Conservation (phyloP, 2,329 filamentous ascomycete genomes). For the Apiospora pterosperma region DNA sequence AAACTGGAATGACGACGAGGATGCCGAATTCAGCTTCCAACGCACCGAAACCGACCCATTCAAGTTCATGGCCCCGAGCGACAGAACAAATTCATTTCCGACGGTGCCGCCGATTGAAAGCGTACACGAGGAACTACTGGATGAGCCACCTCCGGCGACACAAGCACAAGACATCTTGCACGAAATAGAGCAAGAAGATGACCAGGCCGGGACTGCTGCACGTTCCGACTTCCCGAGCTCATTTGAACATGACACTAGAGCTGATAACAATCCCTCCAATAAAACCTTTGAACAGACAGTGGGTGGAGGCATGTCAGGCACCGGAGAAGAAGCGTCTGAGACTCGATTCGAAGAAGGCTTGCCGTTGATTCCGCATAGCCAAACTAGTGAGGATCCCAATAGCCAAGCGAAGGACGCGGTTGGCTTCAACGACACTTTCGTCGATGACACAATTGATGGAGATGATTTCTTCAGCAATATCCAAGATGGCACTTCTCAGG, state of each 20-base stretch:
- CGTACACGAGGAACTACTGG: conserved; percentile 23
- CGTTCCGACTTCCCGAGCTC: conserved; percentile 31
- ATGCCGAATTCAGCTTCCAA: conserved; percentile 53
- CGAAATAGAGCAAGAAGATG: conserved; percentile 47
- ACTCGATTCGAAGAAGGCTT: conserved; percentile 68
- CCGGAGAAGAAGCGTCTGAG: conserved; percentile 41
- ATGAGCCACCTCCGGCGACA: conserved; percentile 42
- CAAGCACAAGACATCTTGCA: conserved; percentile 53
- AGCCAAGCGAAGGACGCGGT: conserved; percentile 13
- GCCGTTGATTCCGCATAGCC: conserved; percentile 50
- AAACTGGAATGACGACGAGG: conserved; percentile 51
- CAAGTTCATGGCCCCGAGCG: conserved; percentile 54
- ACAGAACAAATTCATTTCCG: conserved; percentile 63
- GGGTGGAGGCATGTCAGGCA: conserved; percentile 41
- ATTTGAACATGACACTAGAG: conserved; percentile 22
- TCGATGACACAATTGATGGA: conserved; percentile 41
- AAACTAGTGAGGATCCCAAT: background rate
- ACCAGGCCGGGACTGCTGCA: conserved; percentile 38
- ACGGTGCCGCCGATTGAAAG: conserved; percentile 43
- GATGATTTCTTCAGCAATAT: conserved; percentile 63
- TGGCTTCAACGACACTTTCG: conserved; percentile 33
- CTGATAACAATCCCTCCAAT: conserved; percentile 14
- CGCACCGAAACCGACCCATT: conserved; percentile 55
- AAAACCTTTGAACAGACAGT: conserved; percentile 32
- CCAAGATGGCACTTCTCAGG: conserved; percentile 27